Percentiles rank a stretch among this genome's conserved stretches.
These are phyloP conservation scores for Colletotrichum sp. DNA, from an alignment of 2,329 filamentous ascomycete species.

Conservation along the genomic window DNA sequence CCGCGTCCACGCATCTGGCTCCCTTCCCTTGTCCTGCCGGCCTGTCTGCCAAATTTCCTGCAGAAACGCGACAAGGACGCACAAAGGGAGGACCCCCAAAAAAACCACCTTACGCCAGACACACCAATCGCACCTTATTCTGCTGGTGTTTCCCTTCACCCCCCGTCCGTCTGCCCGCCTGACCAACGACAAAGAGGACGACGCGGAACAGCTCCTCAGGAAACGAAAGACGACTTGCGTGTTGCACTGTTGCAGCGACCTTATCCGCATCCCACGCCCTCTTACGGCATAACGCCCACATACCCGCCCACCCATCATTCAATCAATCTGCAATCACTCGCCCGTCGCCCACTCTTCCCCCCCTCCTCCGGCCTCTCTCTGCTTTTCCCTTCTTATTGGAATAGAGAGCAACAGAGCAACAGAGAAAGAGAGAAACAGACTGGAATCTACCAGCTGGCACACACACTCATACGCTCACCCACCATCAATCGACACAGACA, in stretches of 20 bases:
- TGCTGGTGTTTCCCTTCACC: not conserved
- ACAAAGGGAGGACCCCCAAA: slow-evolving; percentile 8
- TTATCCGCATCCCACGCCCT: not conserved
- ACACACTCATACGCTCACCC: not conserved
- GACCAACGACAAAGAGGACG: slow-evolving; percentile 7
- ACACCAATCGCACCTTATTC: slow-evolving; percentile 10
- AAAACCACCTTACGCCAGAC: slow-evolving; percentile 18
- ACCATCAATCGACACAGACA: not conserved
- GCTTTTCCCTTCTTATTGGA: not conserved
- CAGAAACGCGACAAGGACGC: not conserved
- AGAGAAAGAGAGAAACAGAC: not conserved
- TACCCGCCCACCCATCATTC: not conserved
- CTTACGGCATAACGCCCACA: slow-evolving; percentile 1
- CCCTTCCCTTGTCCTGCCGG: not conserved
- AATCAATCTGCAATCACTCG: not conserved
- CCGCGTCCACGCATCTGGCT: not conserved
- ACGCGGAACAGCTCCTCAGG: not conserved
- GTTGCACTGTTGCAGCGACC: not conserved
- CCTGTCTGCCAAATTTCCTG: not conserved
- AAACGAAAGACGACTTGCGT: not conserved
- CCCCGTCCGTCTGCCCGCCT: not conserved
- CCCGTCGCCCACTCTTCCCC: not conserved
- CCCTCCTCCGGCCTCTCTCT: not conserved
- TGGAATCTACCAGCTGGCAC: not conserved
- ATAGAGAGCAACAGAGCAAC: not conserved